Percentiles rank a stretch among this genome's conserved stretches.
These are phyloP conservation scores for Brachypodium distachyon DNA, from an alignment of 202 grass and related monocot species.

Conservation along the genomic window DNA sequence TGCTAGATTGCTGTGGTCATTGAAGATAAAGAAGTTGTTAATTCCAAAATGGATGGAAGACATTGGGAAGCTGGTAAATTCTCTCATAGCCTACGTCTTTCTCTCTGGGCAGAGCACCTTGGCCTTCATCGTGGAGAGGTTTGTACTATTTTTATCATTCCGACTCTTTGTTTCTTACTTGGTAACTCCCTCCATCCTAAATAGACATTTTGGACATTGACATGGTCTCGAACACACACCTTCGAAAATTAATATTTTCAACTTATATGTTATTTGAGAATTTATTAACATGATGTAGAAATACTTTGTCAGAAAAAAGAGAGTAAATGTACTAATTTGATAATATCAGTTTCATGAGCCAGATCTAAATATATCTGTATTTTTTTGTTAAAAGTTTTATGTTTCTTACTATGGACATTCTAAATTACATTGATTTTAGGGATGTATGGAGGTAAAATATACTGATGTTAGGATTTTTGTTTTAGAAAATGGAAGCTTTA, in stretches of 20 bases:
- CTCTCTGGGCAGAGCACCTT: constrained; percentile 88
- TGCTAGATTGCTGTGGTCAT: constrained; percentile 92
- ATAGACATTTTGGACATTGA: neutral
- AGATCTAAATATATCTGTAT: neutral
- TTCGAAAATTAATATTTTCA: neutral
- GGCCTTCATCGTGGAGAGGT: constrained; percentile 85
- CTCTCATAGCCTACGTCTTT: constrained; percentile 69
- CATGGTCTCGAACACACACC: neutral
- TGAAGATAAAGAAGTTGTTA: constrained; percentile 94
- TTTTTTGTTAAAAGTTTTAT: neutral
- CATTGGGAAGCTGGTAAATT: constrained; percentile 96
- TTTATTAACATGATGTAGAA: neutral
- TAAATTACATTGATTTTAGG: neutral
- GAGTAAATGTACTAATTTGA: no score
- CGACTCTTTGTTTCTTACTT: neutral
- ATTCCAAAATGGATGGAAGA: constrained; percentile 90
- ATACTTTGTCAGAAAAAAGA: neutral
- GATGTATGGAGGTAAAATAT: neutral
- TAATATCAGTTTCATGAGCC: neutral
- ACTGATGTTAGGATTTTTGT: neutral
- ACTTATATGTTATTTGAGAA: neutral
- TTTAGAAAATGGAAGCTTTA: no score
- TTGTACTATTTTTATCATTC: constrained; percentile 14
- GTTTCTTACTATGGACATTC: neutral
- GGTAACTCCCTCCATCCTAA: neutral